Conservation (phyloP, 225 moss, liverwort and hornwort genomes). For the Bryum argenteum region DNA sequence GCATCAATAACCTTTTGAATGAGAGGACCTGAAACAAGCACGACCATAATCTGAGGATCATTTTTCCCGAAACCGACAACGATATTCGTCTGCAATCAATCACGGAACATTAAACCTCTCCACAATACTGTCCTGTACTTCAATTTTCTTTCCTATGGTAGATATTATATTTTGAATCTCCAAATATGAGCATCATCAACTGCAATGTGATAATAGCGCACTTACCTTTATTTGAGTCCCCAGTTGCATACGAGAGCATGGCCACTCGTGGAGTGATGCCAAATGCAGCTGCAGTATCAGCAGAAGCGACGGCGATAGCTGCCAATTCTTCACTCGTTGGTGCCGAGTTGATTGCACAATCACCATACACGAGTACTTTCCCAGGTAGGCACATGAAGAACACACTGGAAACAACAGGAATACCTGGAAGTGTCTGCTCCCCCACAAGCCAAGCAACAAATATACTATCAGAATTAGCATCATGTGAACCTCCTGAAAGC, state of each 20-base stretch:
- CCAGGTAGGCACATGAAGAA: conserved; percentile 97
- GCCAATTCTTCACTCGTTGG: conserved; percentile 87
- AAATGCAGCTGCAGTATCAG: conserved; percentile 90
- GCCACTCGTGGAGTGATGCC: conserved; percentile 86
- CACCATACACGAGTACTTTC: conserved; percentile 88
- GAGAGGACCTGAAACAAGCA: conserved; percentile 64
- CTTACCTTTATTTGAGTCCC: conserved; percentile 85
- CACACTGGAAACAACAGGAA: conserved; percentile 90
- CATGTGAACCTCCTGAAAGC: not conserved
- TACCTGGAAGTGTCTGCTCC: conserved; percentile 71
- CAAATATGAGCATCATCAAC: not conserved
- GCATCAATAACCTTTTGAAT: conserved; percentile 96
- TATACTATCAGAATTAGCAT: not conserved
- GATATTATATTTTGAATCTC: not conserved
- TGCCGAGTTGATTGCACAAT: conserved; percentile 89
- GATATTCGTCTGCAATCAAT: not conserved
- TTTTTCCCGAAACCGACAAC: not conserved
- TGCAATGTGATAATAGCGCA: too few species aligned
- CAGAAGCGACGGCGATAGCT: conserved; percentile 89
- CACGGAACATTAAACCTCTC: not conserved
- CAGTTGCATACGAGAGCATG: conserved; percentile 92
- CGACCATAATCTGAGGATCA: not conserved
- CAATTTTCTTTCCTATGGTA: not conserved
- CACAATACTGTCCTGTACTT: not conserved
- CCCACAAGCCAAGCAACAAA: conserved; percentile 22